phyloP scores from a whole-genome alignment of 441 rosid species.

The Geranium incanum region DNA sequence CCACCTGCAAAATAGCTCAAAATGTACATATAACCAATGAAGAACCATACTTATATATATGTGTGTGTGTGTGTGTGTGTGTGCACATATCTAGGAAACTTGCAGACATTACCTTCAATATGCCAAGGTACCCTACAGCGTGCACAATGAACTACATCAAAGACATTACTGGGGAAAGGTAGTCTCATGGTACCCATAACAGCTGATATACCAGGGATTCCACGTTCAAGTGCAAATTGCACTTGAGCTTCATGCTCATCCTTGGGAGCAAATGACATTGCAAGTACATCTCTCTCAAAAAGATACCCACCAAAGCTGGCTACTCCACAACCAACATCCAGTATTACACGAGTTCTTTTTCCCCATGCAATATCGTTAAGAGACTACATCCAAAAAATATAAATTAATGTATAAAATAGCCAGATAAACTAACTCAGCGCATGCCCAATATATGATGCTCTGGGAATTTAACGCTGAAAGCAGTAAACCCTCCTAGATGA shows the following conservation, averaged over 20 bases:
- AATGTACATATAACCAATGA: neutral
- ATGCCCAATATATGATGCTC: neutral
- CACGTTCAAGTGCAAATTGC: conserved; percentile 87
- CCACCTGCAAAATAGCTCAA: conserved; percentile 38
- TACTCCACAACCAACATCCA: conserved; percentile 95
- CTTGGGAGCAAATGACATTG: conserved; percentile 95
- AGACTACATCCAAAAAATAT: conserved; percentile 32
- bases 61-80: no score
- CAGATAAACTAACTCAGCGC: neutral
- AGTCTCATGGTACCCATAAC: conserved; percentile 89
- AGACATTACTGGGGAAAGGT: conserved; percentile 80
- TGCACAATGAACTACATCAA: conserved; percentile 80
- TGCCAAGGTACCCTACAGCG: conserved; percentile 98
- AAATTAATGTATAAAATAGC: neutral
- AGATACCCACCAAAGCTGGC: conserved; percentile 90
- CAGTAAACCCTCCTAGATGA: neutral
- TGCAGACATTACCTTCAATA: conserved; percentile 37
- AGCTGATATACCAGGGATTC: conserved; percentile 85
- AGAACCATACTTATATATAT: neutral
- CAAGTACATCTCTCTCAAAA: conserved; percentile 74
- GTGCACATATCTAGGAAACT: conserved; percentile 3
- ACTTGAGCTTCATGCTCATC: conserved; percentile 96
- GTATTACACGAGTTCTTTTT: conserved; percentile 53
- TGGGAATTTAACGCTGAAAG: neutral
- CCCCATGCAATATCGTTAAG: conserved; percentile 74